A percentile compares a stretch with the other conserved stretches of the same genome.
Conservation (phyloP, 2,329 filamentous ascomycete genomes). For the Colletotrichum trifolii region DNA sequence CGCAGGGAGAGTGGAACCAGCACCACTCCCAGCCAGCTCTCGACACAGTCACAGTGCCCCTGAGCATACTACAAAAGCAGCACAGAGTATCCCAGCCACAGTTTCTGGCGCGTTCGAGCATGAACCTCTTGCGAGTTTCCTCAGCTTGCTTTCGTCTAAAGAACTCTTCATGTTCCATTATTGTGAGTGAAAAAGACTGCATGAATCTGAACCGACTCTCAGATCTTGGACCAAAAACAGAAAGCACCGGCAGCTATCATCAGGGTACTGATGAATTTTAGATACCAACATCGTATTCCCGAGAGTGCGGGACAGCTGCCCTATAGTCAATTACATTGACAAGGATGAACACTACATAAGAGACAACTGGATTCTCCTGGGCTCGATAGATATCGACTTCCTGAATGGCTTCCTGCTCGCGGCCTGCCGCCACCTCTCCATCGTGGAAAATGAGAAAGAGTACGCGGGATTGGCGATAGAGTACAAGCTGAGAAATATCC, state of each 20-base stretch:
- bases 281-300: background rate
- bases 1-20: too few relatives aligned
- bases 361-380: background rate
- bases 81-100: background rate
- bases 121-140: slow-evolving; percentile 21
- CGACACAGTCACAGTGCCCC: background rate
- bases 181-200: background rate
- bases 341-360: background rate
- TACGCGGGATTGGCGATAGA: background rate
- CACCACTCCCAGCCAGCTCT: background rate
- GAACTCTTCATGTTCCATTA: slow-evolving; percentile 14
- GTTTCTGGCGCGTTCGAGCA: slow-evolving; percentile 10
- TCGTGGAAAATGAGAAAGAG: background rate
- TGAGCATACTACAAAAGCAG: background rate
- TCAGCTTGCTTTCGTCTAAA: slow-evolving; percentile 1
- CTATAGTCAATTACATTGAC: background rate
- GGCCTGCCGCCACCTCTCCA: slow-evolving; percentile 1
- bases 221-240: background rate
- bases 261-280: too few relatives aligned
- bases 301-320: background rate
- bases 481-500: background rate
- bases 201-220: background rate
- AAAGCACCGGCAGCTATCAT: too few relatives aligned
- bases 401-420: background rate
- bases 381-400: background rate